phyloP scores from a whole-genome alignment of 2,329 filamentous ascomycete species.

The Aspergillus puulaauensis region DNA sequence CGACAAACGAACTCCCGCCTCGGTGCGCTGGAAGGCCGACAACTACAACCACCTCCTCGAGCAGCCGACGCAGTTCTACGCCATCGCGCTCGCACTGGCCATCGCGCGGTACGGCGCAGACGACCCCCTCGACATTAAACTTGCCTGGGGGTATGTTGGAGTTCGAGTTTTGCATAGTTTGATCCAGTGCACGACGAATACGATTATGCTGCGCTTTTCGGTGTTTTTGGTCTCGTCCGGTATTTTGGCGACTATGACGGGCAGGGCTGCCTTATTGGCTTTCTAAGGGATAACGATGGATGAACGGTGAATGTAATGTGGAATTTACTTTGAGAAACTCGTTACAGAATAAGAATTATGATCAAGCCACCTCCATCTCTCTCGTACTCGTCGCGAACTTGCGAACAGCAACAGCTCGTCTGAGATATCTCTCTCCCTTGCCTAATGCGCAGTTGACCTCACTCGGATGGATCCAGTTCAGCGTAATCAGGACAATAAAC shows the following conservation, averaged over 20 bases:
- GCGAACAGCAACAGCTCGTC: conserved; percentile 17
- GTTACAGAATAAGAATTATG: too few relatives aligned
- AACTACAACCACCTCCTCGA: conserved; percentile 48
- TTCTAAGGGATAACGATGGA: background rate
- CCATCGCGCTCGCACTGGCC: conserved; percentile 37
- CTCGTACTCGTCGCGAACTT: conserved; percentile 7
- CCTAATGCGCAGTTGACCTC: conserved; percentile 24
- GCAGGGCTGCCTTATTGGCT: conserved; percentile 10
- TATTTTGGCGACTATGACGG: conserved; percentile 34
- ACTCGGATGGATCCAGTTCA: conserved; percentile 26
- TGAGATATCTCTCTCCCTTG: background rate
- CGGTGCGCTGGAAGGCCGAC: conserved; percentile 39
- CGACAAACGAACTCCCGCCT: conserved; percentile 24
- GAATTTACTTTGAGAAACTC: background rate
- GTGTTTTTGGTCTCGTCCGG: conserved; percentile 32
- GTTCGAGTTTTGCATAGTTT: conserved; percentile 41
- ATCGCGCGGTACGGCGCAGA: conserved; percentile 17
- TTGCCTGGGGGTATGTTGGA: conserved; percentile 47
- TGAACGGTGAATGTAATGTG: background rate
- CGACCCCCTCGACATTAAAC: conserved; percentile 25
- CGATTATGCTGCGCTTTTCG: conserved; percentile 36
- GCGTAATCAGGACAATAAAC: conserved; percentile 23
- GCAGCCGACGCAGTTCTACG: conserved; percentile 49
- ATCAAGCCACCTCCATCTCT: conserved; percentile 1
- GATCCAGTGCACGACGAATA: conserved; percentile 40